Evolutionary conservation across 306 rosid genomes (phyloP).

Genomic region (Rubus parviflorus): DNA sequence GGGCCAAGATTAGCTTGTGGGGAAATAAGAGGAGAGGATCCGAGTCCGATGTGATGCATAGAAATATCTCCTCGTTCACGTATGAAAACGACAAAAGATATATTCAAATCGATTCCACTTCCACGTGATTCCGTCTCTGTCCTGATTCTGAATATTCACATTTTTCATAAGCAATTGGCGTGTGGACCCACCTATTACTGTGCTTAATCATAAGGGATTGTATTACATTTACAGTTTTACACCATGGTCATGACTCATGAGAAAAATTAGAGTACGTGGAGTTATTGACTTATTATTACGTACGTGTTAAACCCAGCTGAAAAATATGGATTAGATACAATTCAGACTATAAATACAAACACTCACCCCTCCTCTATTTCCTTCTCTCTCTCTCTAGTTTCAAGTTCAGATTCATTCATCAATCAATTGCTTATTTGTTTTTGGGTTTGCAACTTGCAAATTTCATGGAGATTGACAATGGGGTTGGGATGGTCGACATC

Average conservation of each 20-base stretch:
- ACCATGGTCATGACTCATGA: no score
- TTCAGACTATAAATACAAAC: not conserved
- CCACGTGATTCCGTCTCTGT: not conserved
- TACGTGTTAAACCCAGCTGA: not conserved
- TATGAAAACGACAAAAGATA: not conserved
- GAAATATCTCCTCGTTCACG: no score
- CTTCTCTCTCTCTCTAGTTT: not conserved
- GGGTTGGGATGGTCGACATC: constrained; percentile 15
- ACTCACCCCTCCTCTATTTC: not conserved
- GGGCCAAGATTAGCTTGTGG: no score
- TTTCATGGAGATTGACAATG: constrained; percentile 18
- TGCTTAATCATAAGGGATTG: no score
- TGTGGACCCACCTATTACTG: no score
- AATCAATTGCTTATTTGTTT: not conserved
- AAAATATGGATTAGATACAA: not conserved
- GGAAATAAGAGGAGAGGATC: no score
- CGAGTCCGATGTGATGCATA: no score
- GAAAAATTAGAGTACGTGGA: not conserved
- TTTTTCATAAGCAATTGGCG: not conserved
- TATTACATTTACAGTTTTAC: no score
- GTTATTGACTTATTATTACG: not conserved
- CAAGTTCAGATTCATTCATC: not conserved
- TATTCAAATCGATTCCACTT: not conserved
- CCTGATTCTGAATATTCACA: not conserved
- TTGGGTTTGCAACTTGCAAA: not conserved